Base-by-base conservation (phyloP, 768 basidiomycete species). In the Boletus tomentosulus region DNA sequence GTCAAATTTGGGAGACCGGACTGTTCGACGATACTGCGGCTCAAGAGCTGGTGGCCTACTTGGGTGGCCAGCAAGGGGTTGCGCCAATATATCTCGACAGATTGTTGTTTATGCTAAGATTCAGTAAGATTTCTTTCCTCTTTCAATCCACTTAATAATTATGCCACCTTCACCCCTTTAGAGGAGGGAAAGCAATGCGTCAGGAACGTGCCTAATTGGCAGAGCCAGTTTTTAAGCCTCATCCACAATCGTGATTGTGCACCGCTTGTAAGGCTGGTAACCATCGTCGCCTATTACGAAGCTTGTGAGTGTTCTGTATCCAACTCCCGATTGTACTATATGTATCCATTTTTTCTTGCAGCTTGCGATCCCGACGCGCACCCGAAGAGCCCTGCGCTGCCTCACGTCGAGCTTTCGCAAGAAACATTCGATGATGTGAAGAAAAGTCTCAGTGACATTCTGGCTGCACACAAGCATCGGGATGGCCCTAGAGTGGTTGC, bases 211-310 rank as follows among this genome's bases (percentile, higher is more conserved):
- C 51, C 31, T 2, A 7, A 44, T 37, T 63, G 63, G 64, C 46
- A 42, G 44, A 11, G 27, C 9, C 31, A 53, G 39, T 57, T 64
- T 22, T 44, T 11, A 27, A 44, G 30, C 1, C 54, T 63, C 35
- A 60, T 66, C 15, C 15, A 47, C 5, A 53, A 46, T n/a, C 28
- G 3, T 12, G 6, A 56, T 8, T 65, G 55, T n/a, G 48, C 56
- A 9, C 43, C 56, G 13, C 56, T 64, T 9, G 61, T 66, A 2
- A 57, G 54, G 51, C 58, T 66, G 5, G 64, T 63, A 9, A 52
- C 58, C 12, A 57, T 64, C 27, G 56, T 64, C 2, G 63, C 63
- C 10, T 64, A 62, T 46, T 60, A 53, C 5, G 63, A 65, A 31
- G 56, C 56, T 13, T 61, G 63, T 66, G 19, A 43, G 63, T 39